Percentiles rank a stretch among this genome's conserved stretches.
Evolutionary conservation across 202 grass and related monocot genomes (phyloP).

Genomic region (Schoenoplectus tabernaemontani): DNA sequence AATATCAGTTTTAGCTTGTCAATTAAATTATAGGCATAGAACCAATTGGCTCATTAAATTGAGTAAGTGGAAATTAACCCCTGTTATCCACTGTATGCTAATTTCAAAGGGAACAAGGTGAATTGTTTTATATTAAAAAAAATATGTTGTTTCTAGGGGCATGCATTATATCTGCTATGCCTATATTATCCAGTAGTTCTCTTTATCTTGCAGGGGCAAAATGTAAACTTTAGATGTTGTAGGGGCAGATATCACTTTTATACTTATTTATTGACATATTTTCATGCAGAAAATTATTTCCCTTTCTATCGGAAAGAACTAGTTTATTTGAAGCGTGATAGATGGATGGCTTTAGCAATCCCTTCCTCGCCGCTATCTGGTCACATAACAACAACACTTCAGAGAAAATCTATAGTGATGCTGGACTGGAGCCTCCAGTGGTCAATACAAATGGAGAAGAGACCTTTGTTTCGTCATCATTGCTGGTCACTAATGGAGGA

Average conservation of each 20-base stretch:
- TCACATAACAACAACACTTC: constrained; percentile 34
- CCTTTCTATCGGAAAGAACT: neutral
- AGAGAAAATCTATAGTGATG: constrained; percentile 19
- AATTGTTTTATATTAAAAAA: neutral
- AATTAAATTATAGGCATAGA: neutral
- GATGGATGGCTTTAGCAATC: constrained; percentile 44
- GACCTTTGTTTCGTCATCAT: neutral
- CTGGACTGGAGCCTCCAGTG: neutral
- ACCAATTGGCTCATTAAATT: neutral
- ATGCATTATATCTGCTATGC: neutral
- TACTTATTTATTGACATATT: neutral
- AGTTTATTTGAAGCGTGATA: neutral
- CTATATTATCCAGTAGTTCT: neutral
- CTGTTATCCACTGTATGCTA: neutral
- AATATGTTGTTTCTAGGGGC: neutral
- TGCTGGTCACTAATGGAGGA: neutral
- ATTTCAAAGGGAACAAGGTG: neutral
- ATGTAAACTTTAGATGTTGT: neutral
- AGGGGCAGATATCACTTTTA: neutral
- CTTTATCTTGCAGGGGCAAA: neutral
- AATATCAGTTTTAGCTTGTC: neutral
- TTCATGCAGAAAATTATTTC: neutral
- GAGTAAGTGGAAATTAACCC: neutral
- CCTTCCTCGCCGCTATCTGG: constrained; percentile 19
- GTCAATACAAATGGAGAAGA: neutral